Percentiles rank a stretch among this genome's conserved stretches.
Conservation (phyloP, 345 rosid species). For the Carallia brachiata region DNA sequence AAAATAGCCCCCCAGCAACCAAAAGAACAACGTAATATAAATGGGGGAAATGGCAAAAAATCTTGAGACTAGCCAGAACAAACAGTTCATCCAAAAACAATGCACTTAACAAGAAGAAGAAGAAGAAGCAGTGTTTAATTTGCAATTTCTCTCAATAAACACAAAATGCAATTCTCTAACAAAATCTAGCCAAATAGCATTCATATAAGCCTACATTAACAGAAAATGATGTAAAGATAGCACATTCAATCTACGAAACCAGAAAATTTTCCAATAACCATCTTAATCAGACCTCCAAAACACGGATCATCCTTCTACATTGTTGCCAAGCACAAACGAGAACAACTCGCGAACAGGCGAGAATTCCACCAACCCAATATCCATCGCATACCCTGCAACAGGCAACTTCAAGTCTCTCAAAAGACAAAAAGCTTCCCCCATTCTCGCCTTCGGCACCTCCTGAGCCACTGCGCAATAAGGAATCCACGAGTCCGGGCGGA, state of each 20-base stretch:
- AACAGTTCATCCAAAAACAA: neutral
- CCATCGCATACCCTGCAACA: constrained; percentile 80
- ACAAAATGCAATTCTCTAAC: constrained; percentile 8
- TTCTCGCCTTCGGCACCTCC: constrained; percentile 70
- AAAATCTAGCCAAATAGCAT: constrained; percentile 12
- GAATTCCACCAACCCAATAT: constrained; percentile 85
- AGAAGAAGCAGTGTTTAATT: neutral
- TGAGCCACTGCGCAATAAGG: constrained; percentile 87
- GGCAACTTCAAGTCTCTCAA: constrained; percentile 92
- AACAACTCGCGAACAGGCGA: constrained; percentile 83
- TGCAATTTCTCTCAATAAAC: constrained; percentile 3
- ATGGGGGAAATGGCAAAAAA: no score
- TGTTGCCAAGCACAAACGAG: constrained; percentile 75
- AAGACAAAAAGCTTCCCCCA: constrained; percentile 80
- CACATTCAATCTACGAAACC: neutral
- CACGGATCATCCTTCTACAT: constrained; percentile 23
- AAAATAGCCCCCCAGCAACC: no score
- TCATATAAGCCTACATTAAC: constrained; percentile 7
- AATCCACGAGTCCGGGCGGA: constrained; percentile 63
- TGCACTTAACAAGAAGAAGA: neutral
- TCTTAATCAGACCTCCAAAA: neutral
- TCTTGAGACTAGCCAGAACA: neutral
- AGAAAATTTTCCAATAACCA: neutral
- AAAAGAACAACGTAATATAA: no score
- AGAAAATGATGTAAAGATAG: neutral